Conservation (phyloP, 2,329 filamentous ascomycete genomes). For the Chaetomium sp. region DNA sequence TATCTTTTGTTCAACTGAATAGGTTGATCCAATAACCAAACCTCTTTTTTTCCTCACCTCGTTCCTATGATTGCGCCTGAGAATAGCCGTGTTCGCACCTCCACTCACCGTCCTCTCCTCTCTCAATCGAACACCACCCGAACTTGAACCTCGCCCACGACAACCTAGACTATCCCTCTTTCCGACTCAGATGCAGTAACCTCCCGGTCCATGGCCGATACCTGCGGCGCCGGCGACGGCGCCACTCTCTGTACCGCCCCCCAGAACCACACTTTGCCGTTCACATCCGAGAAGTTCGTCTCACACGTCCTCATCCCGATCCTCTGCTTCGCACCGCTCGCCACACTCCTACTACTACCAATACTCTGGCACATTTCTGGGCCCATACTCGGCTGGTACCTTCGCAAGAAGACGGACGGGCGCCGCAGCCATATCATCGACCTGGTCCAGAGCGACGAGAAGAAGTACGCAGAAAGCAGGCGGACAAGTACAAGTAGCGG, state of each 20-base stretch:
- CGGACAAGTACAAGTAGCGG: slow-evolving; percentile 32
- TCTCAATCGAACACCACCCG: too few species aligned
- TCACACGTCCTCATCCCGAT: slow-evolving; percentile 7
- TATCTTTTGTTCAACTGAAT: too few species aligned
- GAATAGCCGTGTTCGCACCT: neutral
- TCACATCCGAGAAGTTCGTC: slow-evolving; percentile 10
- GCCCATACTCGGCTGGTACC: slow-evolving; percentile 49
- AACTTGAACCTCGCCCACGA: too few species aligned
- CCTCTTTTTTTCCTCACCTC: neutral
- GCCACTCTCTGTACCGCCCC: neutral
- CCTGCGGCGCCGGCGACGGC: neutral
- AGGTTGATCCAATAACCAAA: too few species aligned
- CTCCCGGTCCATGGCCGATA: slow-evolving; percentile 1
- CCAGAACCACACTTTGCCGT: neutral
- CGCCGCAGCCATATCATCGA: slow-evolving; percentile 52
- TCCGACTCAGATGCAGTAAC: too few species aligned
- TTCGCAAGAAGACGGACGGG: slow-evolving; percentile 57
- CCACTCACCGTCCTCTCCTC: too few species aligned
- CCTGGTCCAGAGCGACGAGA: slow-evolving; percentile 42
- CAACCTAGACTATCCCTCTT: too few species aligned
- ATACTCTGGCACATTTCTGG: slow-evolving; percentile 36
- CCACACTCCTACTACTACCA: slow-evolving; percentile 24
- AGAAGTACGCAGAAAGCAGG: slow-evolving; percentile 30
- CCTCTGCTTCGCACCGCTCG: slow-evolving; percentile 5
- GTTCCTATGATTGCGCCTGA: neutral